These are phyloP conservation scores for Paraleonurus japonicus DNA, from an alignment of 257 asterid species.

Conservation along the genomic window DNA sequence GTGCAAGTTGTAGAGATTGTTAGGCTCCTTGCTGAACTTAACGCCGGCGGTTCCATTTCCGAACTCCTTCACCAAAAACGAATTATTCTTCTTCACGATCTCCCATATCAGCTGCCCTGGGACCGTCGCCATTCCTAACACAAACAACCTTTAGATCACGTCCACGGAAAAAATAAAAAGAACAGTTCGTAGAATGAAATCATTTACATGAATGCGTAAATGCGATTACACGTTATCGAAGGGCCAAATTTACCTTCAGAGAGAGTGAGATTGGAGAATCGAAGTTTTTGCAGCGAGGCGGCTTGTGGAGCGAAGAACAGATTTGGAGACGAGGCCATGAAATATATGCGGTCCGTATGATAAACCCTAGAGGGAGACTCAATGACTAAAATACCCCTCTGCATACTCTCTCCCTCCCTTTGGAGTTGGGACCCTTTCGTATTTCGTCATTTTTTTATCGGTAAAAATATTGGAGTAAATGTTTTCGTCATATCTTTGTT, in stretches of 20 bases:
- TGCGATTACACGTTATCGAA: background rate
- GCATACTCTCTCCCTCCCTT: background rate
- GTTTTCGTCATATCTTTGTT: too few species aligned
- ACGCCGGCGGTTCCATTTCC: constrained; percentile 79
- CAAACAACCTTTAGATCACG: background rate
- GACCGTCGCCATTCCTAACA: constrained; percentile 67
- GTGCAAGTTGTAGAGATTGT: constrained; percentile 83
- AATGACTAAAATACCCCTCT: constrained; percentile 31
- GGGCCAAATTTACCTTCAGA: constrained; percentile 26
- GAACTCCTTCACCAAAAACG: constrained; percentile 72
- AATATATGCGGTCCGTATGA: constrained; percentile 19
- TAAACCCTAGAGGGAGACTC: constrained; percentile 29
- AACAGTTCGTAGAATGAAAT: background rate
- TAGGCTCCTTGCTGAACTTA: constrained; percentile 82
- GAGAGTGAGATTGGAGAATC: constrained; percentile 12
- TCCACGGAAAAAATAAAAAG: background rate
- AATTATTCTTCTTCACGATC: constrained; percentile 88
- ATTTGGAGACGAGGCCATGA: background rate
- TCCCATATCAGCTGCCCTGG: constrained; percentile 96
- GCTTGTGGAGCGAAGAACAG: constrained; percentile 16
- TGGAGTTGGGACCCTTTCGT: too few species aligned
- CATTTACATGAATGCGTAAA: background rate
- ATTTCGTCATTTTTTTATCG: too few species aligned
- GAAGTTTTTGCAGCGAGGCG: constrained; percentile 46
- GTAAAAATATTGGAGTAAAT: too few species aligned